Evolutionary conservation across 2,329 filamentous ascomycete genomes (phyloP).

Genomic region (Colletotrichum musicola): DNA sequence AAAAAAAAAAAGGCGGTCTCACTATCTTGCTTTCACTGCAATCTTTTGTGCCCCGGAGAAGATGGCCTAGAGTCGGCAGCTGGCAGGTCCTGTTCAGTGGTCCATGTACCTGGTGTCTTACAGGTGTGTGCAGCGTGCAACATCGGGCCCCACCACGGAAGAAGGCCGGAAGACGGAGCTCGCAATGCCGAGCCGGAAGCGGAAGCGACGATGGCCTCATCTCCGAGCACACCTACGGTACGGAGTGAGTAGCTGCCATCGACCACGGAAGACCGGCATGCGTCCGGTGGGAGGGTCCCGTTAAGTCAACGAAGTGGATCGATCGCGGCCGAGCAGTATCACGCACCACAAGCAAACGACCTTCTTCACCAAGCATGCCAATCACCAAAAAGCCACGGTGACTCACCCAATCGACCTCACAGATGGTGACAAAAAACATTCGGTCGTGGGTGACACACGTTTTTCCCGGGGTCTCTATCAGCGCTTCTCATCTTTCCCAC

Average conservation of each 20-base stretch:
- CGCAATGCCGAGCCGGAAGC: conserved; percentile 22
- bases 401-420: background rate
- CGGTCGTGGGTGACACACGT: background rate
- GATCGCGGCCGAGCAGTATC: no score
- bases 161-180: background rate
- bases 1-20: no score
- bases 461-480: background rate
- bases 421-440: conserved; percentile 21
- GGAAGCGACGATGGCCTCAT: conserved; percentile 8
- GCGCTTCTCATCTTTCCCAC: background rate
- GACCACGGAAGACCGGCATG: conserved; percentile 9
- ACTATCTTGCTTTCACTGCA: no score
- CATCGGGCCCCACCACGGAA: no score
- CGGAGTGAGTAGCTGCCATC: no score
- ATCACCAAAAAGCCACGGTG: background rate
- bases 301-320: no score
- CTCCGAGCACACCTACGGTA: background rate
- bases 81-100: no score
- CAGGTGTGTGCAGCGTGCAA: no score
- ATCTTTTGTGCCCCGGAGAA: no score
- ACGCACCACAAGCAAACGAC: background rate
- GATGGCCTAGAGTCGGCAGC: no score
- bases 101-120: no score
- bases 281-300: background rate
- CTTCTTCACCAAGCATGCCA: background rate